Evolutionary conservation across 116 monocot genomes (phyloP), one percentile per base, ranked within the genome.

Genomic region (Phalaenopsis hybrid): DNA sequence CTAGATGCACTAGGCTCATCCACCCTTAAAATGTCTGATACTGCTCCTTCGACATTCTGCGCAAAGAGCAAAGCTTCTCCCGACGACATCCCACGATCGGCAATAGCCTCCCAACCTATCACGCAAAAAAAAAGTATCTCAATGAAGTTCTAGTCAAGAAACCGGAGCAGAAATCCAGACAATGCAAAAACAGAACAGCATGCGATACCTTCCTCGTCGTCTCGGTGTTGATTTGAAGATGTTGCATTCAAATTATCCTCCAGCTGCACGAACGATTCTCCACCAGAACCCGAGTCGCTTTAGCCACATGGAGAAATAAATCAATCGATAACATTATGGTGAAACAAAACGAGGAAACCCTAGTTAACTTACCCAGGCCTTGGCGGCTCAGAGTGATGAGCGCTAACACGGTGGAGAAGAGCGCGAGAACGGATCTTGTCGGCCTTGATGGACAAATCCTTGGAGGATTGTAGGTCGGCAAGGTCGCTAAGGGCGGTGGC

Each of bases 61-160:
- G 84, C 72, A 37, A 82, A 78, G 15, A 84, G 76, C 41, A 87
- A 46, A 37, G 21, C 45, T 16, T 83, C 81, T 46, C 34, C 85
- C 15, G 34, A 6, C 25, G 59, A 4, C 37, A 34, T 77, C 11
- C 9, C 79, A 63, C 83, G 69, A 37, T 97, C 92, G 0, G 89
- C 97, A 82, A 91, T 25, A 0, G 89, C 85, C 84, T 97, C 97
- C 97, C 97, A 97, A 82, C 91, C 97, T 94, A 82, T 85, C 17
- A 1, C 9, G 9, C 12, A 77, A 28, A 51, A 51, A 50, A 50
- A 77, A 28, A 77, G 21, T 28, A 75, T 18, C 33, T 41, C 46
- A 75, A 44, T 11, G 7, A 46, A 75, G 46, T 44, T 44, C 1
- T 0, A 73, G 6, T 34, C 73, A 72, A 72, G 16, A 8, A 15